Evolutionary conservation across 129 eudicot species (phyloP).

Genomic region (Deinandra increscens): DNA sequence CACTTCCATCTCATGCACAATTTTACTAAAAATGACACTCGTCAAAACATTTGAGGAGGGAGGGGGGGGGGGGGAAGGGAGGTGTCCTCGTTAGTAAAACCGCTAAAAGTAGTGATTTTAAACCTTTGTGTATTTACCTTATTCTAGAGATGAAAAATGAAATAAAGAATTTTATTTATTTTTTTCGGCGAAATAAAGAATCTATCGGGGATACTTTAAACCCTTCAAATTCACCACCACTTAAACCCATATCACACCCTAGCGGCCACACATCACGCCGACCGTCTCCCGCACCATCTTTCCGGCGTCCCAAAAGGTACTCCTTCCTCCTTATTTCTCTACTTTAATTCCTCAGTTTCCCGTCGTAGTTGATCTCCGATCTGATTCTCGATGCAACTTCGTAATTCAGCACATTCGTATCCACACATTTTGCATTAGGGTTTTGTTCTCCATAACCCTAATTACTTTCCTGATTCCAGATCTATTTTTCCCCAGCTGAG

Average conservation of each 20-base stretch:
- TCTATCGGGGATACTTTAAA: no score
- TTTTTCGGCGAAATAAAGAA: no score
- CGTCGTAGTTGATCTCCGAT: not conserved
- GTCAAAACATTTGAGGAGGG: no score
- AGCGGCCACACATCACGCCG: not conserved
- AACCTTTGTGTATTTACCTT: no score
- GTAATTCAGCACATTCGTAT: not conserved
- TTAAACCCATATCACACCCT: not conserved
- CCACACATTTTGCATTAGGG: conserved; percentile 10
- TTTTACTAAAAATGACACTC: no score
- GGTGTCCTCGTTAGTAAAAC: no score
- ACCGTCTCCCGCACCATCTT: conserved; percentile 11
- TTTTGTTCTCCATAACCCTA: conserved; percentile 23
- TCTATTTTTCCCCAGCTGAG: not conserved
- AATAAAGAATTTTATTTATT: no score
- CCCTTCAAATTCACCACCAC: not conserved
- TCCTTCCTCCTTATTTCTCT: not conserved
- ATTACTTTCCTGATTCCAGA: conserved; percentile 23
- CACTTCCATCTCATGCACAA: no score
- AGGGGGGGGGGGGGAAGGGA: no score
- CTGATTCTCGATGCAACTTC: not conserved
- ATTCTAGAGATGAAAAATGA: no score
- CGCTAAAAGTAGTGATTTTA: no score
- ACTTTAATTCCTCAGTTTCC: not conserved
- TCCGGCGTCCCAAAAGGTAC: conserved; percentile 26